Evolutionary conservation across 257 asterid species (phyloP), one percentile per base, ranked within the genome.

Genomic region (Ehretia macrophylla): DNA sequence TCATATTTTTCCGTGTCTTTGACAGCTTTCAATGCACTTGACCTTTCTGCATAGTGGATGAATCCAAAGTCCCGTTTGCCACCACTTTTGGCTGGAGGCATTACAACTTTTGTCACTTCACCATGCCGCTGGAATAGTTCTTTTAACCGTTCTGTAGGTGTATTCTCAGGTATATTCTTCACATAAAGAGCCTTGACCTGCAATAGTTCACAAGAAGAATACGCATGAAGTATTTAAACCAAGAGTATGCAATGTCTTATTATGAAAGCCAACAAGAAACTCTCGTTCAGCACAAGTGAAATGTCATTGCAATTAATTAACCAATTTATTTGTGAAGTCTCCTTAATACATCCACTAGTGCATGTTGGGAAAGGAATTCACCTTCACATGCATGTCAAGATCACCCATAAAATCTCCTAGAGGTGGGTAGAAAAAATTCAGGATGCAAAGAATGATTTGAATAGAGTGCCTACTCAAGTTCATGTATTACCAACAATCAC

Each of bases 101-200:
- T 88, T 62, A 91, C 96, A 54, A 91, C 95, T 73, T 86, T 91
- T 16, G 85, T 87, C 54, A 91, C 98, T 67, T 91, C 96, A 56
- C 98, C 98, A 55, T 91, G 94, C 44, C 69, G 83, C 74, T 82
- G 86, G 74, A 91, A 91, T 48, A 83, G 75, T 68, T 84, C 95
- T 82, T 88, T 88, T 72, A 91, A 74, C 56, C 81, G 85, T 45
- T 91, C 98, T 17, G 82, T 83, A 45, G 83, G 32, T 66, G 98
- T 84, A 69, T 79, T 81, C 74, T 91, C 96, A 40, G 95, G 98
- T 70, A 91, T 91, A 58, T 81, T 85, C 85, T 87, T 91, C 73
- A 91, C 87, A 68, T 85, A 91, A 39, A 91, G 95, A 68, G 98
- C 96, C 73, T 88, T 91, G 64, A 91, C 98, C 98, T 91, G 87